A percentile compares a stretch with the other conserved stretches of the same genome.
Evolutionary conservation across 2,329 filamentous ascomycete genomes (phyloP).

Genomic region (Cytospora paraplurivora): DNA sequence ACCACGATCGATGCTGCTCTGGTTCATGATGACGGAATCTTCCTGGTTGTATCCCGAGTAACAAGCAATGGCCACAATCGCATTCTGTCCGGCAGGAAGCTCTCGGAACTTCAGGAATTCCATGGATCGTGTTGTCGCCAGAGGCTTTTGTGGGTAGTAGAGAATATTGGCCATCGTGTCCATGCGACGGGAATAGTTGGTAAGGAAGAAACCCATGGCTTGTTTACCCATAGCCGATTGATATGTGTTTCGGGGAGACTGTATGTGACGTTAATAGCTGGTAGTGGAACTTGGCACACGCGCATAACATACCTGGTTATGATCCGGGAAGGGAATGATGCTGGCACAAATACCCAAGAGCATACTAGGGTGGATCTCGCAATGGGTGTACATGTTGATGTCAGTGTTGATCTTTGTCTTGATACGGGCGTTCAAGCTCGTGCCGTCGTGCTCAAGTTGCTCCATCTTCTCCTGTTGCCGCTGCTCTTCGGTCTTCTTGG

Average conservation of each 20-base stretch:
- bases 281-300: constrained; percentile 24
- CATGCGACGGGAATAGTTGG: constrained; percentile 96
- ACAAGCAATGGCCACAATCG: constrained; percentile 94
- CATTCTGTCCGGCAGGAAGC: constrained; percentile 93
- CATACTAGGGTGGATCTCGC: constrained; percentile 99
- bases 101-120: constrained; percentile 98
- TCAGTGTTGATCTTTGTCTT: constrained; percentile 85
- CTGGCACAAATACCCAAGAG: constrained; percentile 97
- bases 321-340: constrained; percentile 99
- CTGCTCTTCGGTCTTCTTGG: constrained; percentile 77
- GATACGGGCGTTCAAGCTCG: constrained; percentile 80
- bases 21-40: constrained; percentile 99
- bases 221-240: constrained; percentile 99
- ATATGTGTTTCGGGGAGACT: constrained; percentile 98
- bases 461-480: constrained; percentile 69
- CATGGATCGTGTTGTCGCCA: constrained; percentile 96
- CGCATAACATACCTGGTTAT: constrained; percentile 72
- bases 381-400: constrained; percentile 94
- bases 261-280: constrained; percentile 41
- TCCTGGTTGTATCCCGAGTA: constrained; percentile 99
- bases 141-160: constrained; percentile 97
- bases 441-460: constrained; percentile 61
- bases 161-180: constrained; percentile 99
- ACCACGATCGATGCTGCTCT: constrained; percentile 96
- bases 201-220: constrained; percentile 98